Conservation (phyloP, 192 early-diverging fungal species). For the Podila epicladia region DNA sequence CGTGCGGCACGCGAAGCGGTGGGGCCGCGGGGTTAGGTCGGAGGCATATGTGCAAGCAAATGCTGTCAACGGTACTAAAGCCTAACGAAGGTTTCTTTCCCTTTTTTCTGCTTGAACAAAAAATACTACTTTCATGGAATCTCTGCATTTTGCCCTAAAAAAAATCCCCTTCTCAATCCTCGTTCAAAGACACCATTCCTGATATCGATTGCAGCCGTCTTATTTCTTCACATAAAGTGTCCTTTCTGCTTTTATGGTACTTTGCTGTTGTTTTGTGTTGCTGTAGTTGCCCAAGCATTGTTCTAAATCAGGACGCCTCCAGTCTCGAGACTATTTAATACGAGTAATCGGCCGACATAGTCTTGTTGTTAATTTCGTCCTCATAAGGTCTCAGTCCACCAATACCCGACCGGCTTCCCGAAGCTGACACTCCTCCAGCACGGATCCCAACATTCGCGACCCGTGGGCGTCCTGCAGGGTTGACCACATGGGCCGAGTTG, state of each 20-base stretch:
- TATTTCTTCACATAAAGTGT: too few species aligned
- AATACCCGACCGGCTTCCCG: slow-evolving; percentile 40
- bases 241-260: too few species aligned
- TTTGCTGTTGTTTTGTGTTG: too few species aligned
- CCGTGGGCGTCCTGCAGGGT: slow-evolving; percentile 19
- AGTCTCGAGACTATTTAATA: background rate
- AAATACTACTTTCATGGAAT: background rate
- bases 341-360: background rate
- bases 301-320: too few species aligned
- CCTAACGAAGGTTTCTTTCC: background rate
- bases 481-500: slow-evolving; percentile 35
- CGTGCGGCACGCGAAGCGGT: slow-evolving; percentile 17
- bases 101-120: background rate
- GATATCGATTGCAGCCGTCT: too few species aligned
- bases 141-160: background rate
- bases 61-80: background rate
- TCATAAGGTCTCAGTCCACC: slow-evolving; percentile 31
- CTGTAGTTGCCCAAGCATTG: too few species aligned
- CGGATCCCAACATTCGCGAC: slow-evolving; percentile 23
- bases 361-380: slow-evolving; percentile 20
- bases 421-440: slow-evolving; percentile 17
- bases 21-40: slow-evolving; percentile 22
- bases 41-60: slow-evolving; percentile 16
- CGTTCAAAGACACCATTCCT: too few species aligned
- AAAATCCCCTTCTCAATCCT: too few species aligned